Base-by-base conservation (phyloP, 345 rosid species). In the Eutrema japonicum region DNA sequence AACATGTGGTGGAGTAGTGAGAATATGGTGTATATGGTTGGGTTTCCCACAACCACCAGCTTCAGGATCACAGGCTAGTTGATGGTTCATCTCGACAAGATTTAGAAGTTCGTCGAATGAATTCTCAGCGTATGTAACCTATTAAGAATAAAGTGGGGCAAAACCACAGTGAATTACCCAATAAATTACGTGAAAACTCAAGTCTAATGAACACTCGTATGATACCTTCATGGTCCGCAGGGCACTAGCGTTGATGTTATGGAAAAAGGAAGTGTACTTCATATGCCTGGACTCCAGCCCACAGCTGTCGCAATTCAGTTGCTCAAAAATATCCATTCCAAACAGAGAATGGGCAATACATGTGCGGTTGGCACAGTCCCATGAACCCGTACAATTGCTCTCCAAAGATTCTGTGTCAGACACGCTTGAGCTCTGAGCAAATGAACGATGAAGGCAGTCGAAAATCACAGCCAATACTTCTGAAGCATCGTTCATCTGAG, bases 401-500 rank as follows among this genome's bases (percentile, higher is more conserved):
- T 86, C 90, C 35, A 80, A 71, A 16, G 93, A 85, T 36, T 88
- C 86, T 30, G 87, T 72, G 78, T 84, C 92, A 76, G 92, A 84
- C 80, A 83, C 75, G 71, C 77, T 79, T 2, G 81, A 81, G 67
- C 83, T 78, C 35, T 74, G 74, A 70, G 93, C 80, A 82, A 90
- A 92, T 74, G 99, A 89, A 68, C 57, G 83, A 84, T 95, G 97
- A 80, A 95, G 97, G 82, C 96, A 92, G 64, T 85, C 88, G 75
- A 95, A 95, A 66, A 95, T 83, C 68, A 87, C 97, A 14, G 68
- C 91, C 81, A 95, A 74, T 49, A 95, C 99, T 90, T 95, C 97
- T 65, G 97, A 90, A 72, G 99, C 97, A 83, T 95, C 99, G 68
- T 95, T 92, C 99, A 95, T 95, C 83, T 95, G 94, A 69, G 85